phyloP scores from a whole-genome alignment of 768 basidiomycete species.

The Collybiopsis confluens region DNA sequence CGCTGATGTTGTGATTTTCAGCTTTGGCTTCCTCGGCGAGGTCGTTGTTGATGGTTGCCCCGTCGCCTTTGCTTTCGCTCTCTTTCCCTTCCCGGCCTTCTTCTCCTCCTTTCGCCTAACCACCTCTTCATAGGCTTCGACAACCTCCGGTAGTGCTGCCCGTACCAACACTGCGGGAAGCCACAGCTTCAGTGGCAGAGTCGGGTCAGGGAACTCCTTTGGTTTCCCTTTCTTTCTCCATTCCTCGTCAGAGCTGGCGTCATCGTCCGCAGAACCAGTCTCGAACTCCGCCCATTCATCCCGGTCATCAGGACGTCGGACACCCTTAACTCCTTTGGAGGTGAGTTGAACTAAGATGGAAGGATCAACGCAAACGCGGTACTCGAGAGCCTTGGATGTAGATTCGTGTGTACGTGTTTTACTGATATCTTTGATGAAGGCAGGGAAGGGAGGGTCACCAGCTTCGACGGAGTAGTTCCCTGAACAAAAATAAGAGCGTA shows the following conservation, averaged over 20 bases:
- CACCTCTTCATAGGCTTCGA: conserved; percentile 26
- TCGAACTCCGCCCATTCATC: conserved; percentile 6
- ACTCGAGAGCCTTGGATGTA: conserved; percentile 38
- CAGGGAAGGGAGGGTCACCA: not conserved
- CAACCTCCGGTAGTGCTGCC: conserved; percentile 35
- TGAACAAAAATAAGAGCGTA: not conserved
- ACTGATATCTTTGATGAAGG: conserved; percentile 30
- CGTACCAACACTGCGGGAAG: conserved; percentile 36
- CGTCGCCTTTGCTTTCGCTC: conserved; percentile 11
- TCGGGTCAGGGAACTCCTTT: conserved; percentile 24
- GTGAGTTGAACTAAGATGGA: conserved; percentile 28
- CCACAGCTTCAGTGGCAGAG: conserved; percentile 32
- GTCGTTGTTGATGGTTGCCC: not conserved
- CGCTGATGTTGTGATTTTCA: not conserved
- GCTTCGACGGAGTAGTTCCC: not conserved
- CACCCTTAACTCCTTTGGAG: conserved; percentile 22
- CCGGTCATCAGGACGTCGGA: conserved; percentile 16
- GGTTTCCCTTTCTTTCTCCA: conserved; percentile 15
- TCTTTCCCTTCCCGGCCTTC: conserved; percentile 12
- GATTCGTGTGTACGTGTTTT: conserved; percentile 31
- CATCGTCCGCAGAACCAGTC: conserved; percentile 12
- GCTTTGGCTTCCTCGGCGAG: not conserved
- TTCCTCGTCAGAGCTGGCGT: conserved; percentile 12
- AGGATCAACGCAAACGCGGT: conserved; percentile 36
- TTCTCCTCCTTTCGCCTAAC: conserved; percentile 25